Base-by-base conservation (phyloP, 306 rosid species). In the Trifolium subterraneum region DNA sequence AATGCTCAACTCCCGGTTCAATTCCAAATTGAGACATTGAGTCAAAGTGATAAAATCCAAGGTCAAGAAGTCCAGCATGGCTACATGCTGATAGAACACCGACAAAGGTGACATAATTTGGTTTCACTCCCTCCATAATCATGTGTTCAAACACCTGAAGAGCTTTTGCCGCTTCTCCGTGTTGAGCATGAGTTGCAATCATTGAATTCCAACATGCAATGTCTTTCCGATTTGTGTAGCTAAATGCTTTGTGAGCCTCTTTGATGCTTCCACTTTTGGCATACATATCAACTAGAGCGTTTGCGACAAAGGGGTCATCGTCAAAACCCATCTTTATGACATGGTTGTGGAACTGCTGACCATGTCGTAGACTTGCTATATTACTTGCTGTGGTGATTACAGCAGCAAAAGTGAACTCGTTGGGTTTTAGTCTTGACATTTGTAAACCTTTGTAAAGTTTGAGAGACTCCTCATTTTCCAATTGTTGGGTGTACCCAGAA, bases 121-220 rank as follows among this genome's bases (percentile, higher is more conserved):
- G 97, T 68, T 73, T 63, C 47, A 75, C 71, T 42, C 85, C 89
- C 33, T 84, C 88, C 45, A 73, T 29, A 54, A 73, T 85, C 97
- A 93, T 85, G 58, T 41, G 33, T 64, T 86, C 79, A 22, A 89
- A 93, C 83, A 80, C 78, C 71, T 75, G 73, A 61, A 91, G 88
- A 59, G 98, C 93, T 63, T 82, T 74, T 63, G 36, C 79, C 36
- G 92, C 96, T 50, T 82, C 91, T 65, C 98, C 98, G n/a, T 93
- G 98, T 13, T 88, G 93, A 13, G 98, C 97, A 78, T 89, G 88
- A 3, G 93, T 88, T 20, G 96, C 84, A 38, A 93, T 84, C 88
- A 93, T 90, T 59, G 98, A 88, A 81, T 93, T 93, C 98, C 96
- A 93, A 70, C 98, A 93, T 13, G 92, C 92, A 62, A 80, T 63